These are phyloP conservation scores for Umbelopsis ramanniana DNA, from an alignment of 192 early-diverging fungal species.

Conservation along the genomic window DNA sequence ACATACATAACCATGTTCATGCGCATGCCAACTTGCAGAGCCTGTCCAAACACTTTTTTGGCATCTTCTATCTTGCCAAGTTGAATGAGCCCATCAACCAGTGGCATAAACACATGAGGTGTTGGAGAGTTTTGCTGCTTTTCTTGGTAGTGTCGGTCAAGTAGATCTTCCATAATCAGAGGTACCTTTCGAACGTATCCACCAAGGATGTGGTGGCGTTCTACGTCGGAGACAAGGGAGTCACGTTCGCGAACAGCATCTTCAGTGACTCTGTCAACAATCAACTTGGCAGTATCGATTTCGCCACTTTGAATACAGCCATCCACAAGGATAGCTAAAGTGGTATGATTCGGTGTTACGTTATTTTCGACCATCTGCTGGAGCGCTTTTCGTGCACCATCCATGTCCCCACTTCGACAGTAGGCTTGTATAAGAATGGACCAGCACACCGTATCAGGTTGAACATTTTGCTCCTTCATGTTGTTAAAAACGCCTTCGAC, in stretches of 20 bases:
- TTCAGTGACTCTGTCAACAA: constrained; percentile 15
- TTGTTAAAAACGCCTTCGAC: constrained; percentile 43
- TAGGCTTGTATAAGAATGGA: constrained; percentile 58
- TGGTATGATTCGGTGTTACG: constrained; percentile 47
- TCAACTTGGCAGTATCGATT: constrained; percentile 29
- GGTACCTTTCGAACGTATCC: constrained; percentile 15
- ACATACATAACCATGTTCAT: constrained; percentile 43
- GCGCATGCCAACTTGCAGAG: constrained; percentile 40
- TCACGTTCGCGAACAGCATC: neutral
- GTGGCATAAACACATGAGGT: constrained; percentile 48
- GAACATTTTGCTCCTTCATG: constrained; percentile 46
- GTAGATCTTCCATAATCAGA: constrained; percentile 29
- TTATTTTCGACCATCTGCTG: constrained; percentile 45
- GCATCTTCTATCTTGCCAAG: constrained; percentile 35
- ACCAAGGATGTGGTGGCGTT: neutral
- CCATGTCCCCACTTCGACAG: constrained; percentile 32
- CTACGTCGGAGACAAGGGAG: neutral
- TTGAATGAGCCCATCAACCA: constrained; percentile 47
- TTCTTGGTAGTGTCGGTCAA: neutral
- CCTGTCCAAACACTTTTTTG: constrained; percentile 44
- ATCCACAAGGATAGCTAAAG: constrained; percentile 48
- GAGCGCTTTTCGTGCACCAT: constrained; percentile 45
- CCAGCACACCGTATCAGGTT: constrained; percentile 46
- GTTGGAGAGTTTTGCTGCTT: neutral
- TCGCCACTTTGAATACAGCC: constrained; percentile 44